Evolutionary conservation across 2,329 filamentous ascomycete species (phyloP), one percentile per base, ranked within the genome.

Genomic region (Pseudogymnoascus sp.): DNA sequence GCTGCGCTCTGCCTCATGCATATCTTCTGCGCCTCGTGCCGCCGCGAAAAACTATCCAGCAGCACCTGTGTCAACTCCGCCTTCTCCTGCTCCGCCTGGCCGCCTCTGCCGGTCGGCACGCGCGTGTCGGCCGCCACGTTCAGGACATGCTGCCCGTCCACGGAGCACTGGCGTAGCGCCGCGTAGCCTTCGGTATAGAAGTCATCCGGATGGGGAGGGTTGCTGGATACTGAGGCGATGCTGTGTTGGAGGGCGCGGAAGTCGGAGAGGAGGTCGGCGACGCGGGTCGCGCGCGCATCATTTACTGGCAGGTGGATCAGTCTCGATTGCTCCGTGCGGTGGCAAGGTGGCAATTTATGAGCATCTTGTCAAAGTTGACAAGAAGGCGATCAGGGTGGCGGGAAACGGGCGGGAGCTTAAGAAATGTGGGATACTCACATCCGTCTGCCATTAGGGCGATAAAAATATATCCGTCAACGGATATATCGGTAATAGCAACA

Each of bases 21-120:
- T 68, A 88, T 88, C 77, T 87, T 88, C 68, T 86, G 85, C 28
- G 77, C 84, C 70, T 87, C 83, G 73, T 88, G 85, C 62, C 85
- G 79, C 69, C 85, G 79, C 7, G 84, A 79, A 69, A 81, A 85
- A 21, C 84, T 83, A 69, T 88, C 85, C 43, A 88, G 77, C 60
- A 82, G 76, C 65, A 87, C 79, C 84, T 87, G 85, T 73, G 81
- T 83, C 66, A 88, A 74, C 74, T 87, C 84, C 16, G 84, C 84
- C 72, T 85, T 87, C 28, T 74, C 74, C 73, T 88, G 85, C 73
- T 88, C 85, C 21, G 81, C 79, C 63, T 81, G 79, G 10, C 83
- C 83, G 63, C 83, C 84, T 57, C 73, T 74, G 57, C 80, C 74
- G 51, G 77, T 75, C 3, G 85, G 84, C 11, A 87, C 84, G 62